Percentiles rank a stretch among this genome's conserved stretches.
These are phyloP conservation scores for Sclerotinia nivalis DNA, from an alignment of 2,329 filamentous ascomycete species.

Conservation along the genomic window DNA sequence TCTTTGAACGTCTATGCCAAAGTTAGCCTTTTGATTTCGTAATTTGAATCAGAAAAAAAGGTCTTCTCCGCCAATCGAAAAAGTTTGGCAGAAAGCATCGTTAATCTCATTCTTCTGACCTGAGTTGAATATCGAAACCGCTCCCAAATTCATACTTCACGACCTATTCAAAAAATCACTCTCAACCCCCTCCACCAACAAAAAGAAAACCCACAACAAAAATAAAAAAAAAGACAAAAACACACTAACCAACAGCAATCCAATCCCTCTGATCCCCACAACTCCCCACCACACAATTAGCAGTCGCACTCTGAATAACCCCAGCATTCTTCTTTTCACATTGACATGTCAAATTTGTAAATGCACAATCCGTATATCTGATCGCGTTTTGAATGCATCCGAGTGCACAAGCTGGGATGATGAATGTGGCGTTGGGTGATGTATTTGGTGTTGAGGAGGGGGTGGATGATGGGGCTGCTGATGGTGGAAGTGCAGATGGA, in stretches of 20 bases:
- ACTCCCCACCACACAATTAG: neutral
- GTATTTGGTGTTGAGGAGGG: neutral
- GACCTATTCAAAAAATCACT: neutral
- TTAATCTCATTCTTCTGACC: neutral
- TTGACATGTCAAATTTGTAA: neutral
- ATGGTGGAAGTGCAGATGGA: neutral
- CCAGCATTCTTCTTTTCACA: neutral
- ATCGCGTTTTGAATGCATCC: neutral
- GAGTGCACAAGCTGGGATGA: neutral
- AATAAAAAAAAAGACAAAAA: neutral
- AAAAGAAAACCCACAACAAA: neutral
- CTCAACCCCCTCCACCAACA: accelerated
- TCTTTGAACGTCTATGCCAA: neutral
- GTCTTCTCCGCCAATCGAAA: neutral
- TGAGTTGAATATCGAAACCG: neutral
- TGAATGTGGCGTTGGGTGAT: neutral
- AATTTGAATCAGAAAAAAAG: neutral
- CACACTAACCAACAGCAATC: constrained; percentile 3
- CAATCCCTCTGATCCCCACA: neutral
- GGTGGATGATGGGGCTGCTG: neutral
- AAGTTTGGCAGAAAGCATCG: neutral
- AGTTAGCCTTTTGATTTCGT: neutral
- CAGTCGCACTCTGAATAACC: neutral
- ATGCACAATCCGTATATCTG: neutral
- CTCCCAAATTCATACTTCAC: neutral